Evolutionary conservation across 192 early-diverging fungal species (phyloP), one percentile per base, ranked within the genome.

Genomic region (Fimicolochytrium jonesii): DNA sequence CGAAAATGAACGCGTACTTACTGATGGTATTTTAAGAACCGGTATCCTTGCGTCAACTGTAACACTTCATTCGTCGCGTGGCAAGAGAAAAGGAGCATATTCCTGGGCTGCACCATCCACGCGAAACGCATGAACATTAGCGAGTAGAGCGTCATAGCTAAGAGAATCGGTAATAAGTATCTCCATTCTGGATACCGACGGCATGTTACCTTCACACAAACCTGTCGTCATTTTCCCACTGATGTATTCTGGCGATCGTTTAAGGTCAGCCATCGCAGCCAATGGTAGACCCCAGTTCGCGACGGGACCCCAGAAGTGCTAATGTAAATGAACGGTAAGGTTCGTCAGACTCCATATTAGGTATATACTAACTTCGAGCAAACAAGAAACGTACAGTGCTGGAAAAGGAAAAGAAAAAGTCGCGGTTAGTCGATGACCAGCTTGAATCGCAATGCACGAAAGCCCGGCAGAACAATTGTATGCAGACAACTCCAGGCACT

Each of bases 101-200:
- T 98, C 41, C 84, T 59, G 2, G 95, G 95, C 54, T 84, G 80
- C 17, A 98, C 95, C 77, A 86, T 85, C 82, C 88, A 89, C 2
- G 95, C 91, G 63, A 98, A 98, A 28, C 92, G 86, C 92, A 94
- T 94, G 67, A 98, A 98, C 56, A 94, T 70, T 28, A 79, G 65
- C 32, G 93, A 95, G 75, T 96, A 98, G 15, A 98, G 56, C 13
- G 84, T 82, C 63, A 98, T 71, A 0, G 92, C 92, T 66, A 41
- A 23, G 6, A 39, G n/a, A 13, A 58, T n/a, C n/a, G n/a, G n/a
- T n/a, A n/a, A n/a, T n/a, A 15, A 15, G 34, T 33, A 43, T 56
- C 42, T 22, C n/a, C n/a, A n/a, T n/a, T n/a, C n/a, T n/a, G n/a
- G n/a, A n/a, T n/a, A n/a, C n/a, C n/a, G n/a, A n/a, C n/a, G n/a